Evolutionary conservation across 345 rosid genomes (phyloP).

Genomic region (Eucalyptus melliodora): DNA sequence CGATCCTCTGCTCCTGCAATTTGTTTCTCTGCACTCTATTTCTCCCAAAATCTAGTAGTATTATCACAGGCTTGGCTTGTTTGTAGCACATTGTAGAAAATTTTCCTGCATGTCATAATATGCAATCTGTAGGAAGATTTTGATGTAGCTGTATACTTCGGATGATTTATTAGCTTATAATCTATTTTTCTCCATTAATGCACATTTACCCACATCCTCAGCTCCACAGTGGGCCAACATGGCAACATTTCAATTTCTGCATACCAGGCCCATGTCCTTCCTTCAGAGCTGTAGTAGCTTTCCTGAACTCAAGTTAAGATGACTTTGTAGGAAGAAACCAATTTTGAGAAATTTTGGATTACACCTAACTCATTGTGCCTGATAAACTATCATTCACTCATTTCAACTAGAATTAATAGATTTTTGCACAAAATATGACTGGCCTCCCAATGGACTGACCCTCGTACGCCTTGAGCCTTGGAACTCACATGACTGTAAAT

Average conservation of each 20-base stretch:
- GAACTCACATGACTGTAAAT: neutral
- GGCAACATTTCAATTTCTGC: neutral
- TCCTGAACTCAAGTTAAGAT: neutral
- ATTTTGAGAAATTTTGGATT: no score
- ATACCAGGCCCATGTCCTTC: neutral
- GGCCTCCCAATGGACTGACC: neutral
- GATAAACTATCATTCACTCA: neutral
- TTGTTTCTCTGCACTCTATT: no score
- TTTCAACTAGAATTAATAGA: neutral
- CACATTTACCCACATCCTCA: neutral
- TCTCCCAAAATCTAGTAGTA: no score
- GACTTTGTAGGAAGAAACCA: neutral
- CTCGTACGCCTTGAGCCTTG: neutral
- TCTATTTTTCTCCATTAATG: neutral
- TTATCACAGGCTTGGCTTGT: neutral
- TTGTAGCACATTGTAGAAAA: neutral
- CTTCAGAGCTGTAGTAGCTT: neutral
- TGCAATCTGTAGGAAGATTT: neutral
- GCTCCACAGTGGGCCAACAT: neutral
- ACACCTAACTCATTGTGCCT: no score
- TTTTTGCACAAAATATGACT: neutral
- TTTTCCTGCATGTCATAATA: neutral
- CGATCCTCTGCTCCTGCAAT: no score
- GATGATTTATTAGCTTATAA: neutral
- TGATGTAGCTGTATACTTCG: neutral